These are phyloP conservation scores for Colletotrichum sp. DNA, from an alignment of 2,329 filamentous ascomycete species.

Conservation along the genomic window DNA sequence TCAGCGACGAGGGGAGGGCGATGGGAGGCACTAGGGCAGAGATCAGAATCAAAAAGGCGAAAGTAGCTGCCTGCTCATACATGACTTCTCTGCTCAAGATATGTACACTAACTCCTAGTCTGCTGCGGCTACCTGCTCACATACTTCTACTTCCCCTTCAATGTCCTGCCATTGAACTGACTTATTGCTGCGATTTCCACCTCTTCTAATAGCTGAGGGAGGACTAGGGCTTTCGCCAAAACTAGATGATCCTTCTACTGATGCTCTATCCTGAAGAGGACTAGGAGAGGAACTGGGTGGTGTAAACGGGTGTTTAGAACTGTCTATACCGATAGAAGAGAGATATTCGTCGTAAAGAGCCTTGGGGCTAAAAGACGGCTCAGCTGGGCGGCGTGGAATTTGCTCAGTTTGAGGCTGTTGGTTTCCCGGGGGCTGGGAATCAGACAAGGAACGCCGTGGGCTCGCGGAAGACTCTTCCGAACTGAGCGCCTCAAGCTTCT, in stretches of 20 bases:
- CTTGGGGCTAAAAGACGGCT: neutral
- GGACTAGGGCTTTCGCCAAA: neutral
- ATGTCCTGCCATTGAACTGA: neutral
- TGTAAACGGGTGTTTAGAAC: neutral
- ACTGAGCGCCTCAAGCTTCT: neutral
- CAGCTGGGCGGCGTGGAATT: too few relatives aligned
- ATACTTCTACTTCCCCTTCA: too few relatives aligned
- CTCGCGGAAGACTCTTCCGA: neutral
- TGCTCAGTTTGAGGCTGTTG: neutral
- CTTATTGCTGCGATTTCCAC: neutral
- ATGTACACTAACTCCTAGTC: neutral
- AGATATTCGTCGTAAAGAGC: neutral
- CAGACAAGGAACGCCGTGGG: neutral
- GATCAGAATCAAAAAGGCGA: neutral
- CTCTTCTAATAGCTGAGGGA: neutral
- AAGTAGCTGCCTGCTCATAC: neutral
- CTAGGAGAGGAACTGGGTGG: neutral
- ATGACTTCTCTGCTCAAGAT: neutral
- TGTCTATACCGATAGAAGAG: neutral
- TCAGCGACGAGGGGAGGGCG: neutral
- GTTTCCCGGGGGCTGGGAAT: neutral
- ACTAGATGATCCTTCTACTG: fast-evolving
- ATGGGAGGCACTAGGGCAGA: neutral
- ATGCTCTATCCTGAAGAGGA: neutral
- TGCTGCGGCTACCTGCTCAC: neutral